Evolutionary conservation across 176 grass and related monocot genomes (phyloP), one percentile per base, ranked within the genome.

Genomic region (Cenchrus purpureus): DNA sequence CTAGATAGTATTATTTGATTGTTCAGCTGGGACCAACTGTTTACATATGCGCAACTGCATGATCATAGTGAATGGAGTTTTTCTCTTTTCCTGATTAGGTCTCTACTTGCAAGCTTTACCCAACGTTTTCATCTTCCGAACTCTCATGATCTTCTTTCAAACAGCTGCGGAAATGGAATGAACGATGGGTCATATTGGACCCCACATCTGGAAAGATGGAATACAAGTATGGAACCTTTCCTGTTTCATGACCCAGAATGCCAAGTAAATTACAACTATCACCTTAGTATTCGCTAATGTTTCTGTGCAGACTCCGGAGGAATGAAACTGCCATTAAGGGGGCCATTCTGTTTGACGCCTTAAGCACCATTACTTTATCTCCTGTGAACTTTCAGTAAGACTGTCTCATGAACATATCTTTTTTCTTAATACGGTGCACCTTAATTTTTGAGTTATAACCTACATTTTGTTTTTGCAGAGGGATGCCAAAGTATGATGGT

Each of bases 341-440:
- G 68, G 57, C 88, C 31, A 94, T 99, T 81, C 43, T 94, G 65
- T 99, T 96, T 92, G 92, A 96, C 72, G 89, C 97, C 89, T 91
- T 92, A 63, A 99, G 97, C 88, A 92, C 90, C 63, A 99, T 99
- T 51, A 96, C 97, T 53, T 67, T 96, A 69, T 99, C 97, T 78
- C 94, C 97, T 74, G 86, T 99, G 80, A 99, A 99, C 79, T 91
- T 99, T 84, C 97, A 99, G 97, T 99, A 93, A 89, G 93, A 88
- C 42, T 68, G 45, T 25, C 25, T 16, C 40, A 48, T 28, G 34
- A 62, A 42, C 60, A 58, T 78, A 85, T 19, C 15, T 0, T 82
- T 79, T 46, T 62, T 46, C 20, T 50, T 68, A 5, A 4, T 50
- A 73, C 19, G 17, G 3, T 14, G 25, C 76, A 49, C 61, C 29